Conservation (phyloP, 257 asterid genomes). For the Thymus quinquecostatus region DNA sequence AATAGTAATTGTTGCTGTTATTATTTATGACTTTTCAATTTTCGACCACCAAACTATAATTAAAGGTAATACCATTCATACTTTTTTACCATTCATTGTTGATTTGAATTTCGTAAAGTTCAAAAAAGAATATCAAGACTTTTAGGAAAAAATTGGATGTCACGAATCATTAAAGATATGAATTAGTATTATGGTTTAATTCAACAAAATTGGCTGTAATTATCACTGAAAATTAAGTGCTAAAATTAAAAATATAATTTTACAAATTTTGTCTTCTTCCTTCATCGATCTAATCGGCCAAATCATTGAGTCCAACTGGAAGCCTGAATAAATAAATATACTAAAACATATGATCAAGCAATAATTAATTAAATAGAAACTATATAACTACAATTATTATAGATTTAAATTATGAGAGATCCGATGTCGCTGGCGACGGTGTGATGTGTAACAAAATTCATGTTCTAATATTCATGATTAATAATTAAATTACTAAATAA, state of each 20-base stretch:
- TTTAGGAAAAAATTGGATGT: neutral
- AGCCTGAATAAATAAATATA: neutral
- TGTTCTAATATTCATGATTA: neutral
- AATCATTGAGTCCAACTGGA: neutral
- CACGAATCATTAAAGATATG: neutral
- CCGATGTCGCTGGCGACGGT: no score
- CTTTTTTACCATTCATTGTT: neutral
- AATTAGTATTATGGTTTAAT: no score
- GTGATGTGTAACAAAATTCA: no score
- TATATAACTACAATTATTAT: no score
- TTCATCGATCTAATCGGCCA: neutral
- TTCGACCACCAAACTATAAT: neutral
- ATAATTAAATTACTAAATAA: conserved; percentile 1
- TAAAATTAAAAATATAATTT: neutral
- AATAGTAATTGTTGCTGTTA: no score
- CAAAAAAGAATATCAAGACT: no score
- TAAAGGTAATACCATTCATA: neutral
- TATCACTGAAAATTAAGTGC: no score
- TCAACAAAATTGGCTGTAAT: no score
- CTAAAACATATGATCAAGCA: neutral
- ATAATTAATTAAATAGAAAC: no score
- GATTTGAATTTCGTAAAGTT: no score
- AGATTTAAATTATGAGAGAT: no score
- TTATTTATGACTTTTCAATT: neutral
- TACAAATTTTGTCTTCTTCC: neutral